Base-by-base conservation (phyloP, 2,329 filamentous ascomycete genomes). In the Fusarium sp. region DNA sequence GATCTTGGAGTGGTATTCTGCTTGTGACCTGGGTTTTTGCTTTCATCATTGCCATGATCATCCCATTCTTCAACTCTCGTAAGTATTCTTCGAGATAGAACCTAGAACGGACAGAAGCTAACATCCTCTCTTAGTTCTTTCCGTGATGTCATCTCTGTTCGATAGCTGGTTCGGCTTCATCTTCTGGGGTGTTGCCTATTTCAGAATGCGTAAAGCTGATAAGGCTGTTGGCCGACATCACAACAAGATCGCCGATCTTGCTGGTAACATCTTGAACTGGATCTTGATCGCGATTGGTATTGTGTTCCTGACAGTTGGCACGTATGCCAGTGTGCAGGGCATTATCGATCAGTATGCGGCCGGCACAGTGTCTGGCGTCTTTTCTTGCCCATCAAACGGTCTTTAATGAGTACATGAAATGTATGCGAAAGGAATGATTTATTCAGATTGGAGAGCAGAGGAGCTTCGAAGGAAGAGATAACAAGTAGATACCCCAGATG, bases 81-180 rank as follows among this genome's bases (percentile, higher is more conserved):
- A 73, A 81, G 86, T 79, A 21, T 9, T 21, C 4, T 23, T 50
- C 26, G 19, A 11, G 3, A 23, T 2, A 18, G 1, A 7, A 18
- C 10, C 25, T 16, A 8, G 18, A 3, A 13, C 21, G n/a, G 28
- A 21, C 4, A 2, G 13, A 28, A 14, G 7, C 63, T 73, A 52
- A 76, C 19, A 14, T 16, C 37, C 53, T 62, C 72, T 21, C 74
- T 3, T 41, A 87, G 85, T 90, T 4, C 80, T 89, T n/a, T 90
- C 89, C 7, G 84, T 93, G 65, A 92, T 94, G 90, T 92, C 90
- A n/a, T 93, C 93, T 6, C 86, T 97, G 2, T 97, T 97, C 77
- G 93, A 97, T 81, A 95, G 92, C 56, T 95, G 94, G 85, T 95
- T 95, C 75, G 94, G 94, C 25, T 98, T 97, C 84, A 97, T 97